Percentiles rank a stretch among this genome's conserved stretches.
phyloP scores from a whole-genome alignment of 2,329 filamentous ascomycete genomes.

The Aspergillus spinulosporus region DNA sequence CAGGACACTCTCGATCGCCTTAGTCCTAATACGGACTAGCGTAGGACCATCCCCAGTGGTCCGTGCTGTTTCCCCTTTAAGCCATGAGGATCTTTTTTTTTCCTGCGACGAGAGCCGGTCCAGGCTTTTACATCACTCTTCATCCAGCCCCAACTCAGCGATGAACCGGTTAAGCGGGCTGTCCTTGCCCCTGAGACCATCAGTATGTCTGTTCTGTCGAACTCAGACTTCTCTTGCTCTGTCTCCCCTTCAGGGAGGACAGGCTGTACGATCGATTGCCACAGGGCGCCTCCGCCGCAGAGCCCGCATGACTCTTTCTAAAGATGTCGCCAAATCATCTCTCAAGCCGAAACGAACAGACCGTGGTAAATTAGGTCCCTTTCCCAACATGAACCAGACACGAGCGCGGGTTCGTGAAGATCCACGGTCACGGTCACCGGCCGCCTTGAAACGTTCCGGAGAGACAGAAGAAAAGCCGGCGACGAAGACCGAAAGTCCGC shows the following conservation, averaged over 20 bases:
- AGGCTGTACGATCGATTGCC: constrained; percentile 35
- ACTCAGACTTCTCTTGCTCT: constrained; percentile 25
- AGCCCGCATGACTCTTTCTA: constrained; percentile 41
- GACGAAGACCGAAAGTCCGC: constrained; percentile 50
- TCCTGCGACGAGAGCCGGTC: constrained; percentile 2
- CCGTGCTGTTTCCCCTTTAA: constrained; percentile 13
- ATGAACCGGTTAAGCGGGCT: constrained; percentile 30
- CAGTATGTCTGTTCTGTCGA: constrained; percentile 38
- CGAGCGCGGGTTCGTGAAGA: constrained; percentile 47
- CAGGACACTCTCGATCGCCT: constrained; percentile 17
- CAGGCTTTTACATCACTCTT: not conserved
- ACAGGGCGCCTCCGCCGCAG: constrained; percentile 33
- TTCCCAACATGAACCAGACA: constrained; percentile 60
- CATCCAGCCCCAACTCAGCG: constrained; percentile 4
- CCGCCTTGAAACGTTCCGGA: constrained; percentile 46
- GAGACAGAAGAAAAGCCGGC: constrained; percentile 35
- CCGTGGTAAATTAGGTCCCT: constrained; percentile 54
- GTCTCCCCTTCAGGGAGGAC: constrained; percentile 23
- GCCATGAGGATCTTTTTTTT: constrained; percentile 16
- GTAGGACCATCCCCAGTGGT: constrained; percentile 11
- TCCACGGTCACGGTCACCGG: constrained; percentile 38
- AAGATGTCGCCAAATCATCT: constrained; percentile 31
- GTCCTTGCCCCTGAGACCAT: constrained; percentile 30
- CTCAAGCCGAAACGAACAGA: constrained; percentile 40
- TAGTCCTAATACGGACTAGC: constrained; percentile 18